Percentiles rank a stretch among this genome's conserved stretches.
These are phyloP conservation scores for Dentipellis fragilis DNA, from an alignment of 768 basidiomycete species.

Conservation along the genomic window DNA sequence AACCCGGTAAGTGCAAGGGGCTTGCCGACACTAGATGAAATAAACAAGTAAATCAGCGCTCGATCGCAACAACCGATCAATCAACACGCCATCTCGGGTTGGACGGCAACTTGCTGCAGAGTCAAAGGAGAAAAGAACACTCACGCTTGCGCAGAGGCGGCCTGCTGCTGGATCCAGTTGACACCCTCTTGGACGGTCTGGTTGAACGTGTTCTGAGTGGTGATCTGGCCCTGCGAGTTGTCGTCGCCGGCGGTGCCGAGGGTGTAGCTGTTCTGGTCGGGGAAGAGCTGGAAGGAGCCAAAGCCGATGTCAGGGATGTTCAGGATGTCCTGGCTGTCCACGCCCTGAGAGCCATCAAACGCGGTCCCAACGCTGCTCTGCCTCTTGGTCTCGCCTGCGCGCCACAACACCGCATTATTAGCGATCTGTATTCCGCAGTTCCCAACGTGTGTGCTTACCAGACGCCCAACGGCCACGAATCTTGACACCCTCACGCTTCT, in stretches of 20 bases:
- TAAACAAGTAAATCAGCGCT: neutral
- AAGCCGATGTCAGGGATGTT: slow-evolving; percentile 25
- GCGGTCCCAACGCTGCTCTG: slow-evolving; percentile 17
- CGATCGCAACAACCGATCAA: neutral
- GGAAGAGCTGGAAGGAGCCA: slow-evolving; percentile 28
- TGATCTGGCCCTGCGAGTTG: slow-evolving; percentile 1
- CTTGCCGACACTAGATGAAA: slow-evolving; percentile 20
- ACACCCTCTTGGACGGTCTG: slow-evolving; percentile 20
- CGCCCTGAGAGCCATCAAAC: slow-evolving; percentile 26
- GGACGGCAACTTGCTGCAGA: neutral
- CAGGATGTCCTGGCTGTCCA: slow-evolving; percentile 28
- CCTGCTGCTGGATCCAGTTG: slow-evolving; percentile 23
- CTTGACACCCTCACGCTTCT: slow-evolving; percentile 2
- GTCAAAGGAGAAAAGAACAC: neutral
- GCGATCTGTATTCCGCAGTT: neutral
- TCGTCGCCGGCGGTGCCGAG: neutral
- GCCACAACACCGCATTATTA: no score
- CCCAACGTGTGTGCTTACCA: slow-evolving; percentile 3
- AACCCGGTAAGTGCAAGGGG: slow-evolving; percentile 22
- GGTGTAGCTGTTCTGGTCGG: slow-evolving; percentile 26
- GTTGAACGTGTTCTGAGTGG: slow-evolving; percentile 4
- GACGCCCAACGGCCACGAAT: slow-evolving; percentile 20
- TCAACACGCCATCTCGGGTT: neutral
- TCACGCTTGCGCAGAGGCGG: slow-evolving; percentile 11
- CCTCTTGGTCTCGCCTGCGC: slow-evolving; percentile 4